phyloP scores from a whole-genome alignment of 139 green algal genomes.

The Picochlorum sp. region DNA sequence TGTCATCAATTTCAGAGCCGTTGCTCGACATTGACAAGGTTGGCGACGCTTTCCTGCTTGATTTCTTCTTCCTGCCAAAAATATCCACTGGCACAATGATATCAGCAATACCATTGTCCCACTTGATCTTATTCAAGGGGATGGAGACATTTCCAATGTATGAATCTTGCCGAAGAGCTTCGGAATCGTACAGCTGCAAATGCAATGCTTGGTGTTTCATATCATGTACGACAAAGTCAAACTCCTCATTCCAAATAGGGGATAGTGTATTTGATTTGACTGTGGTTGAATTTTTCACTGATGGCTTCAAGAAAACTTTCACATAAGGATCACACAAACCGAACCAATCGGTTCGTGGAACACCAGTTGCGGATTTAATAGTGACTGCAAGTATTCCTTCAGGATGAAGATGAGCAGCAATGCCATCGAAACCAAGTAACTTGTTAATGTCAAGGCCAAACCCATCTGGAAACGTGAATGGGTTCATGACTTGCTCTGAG shows the following conservation, averaged over 20 bases:
- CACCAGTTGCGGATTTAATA: conserved; percentile 8
- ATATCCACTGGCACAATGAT: no score
- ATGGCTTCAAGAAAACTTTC: conserved; percentile 20
- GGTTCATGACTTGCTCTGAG: conserved; percentile 8
- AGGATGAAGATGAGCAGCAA: conserved; percentile 3
- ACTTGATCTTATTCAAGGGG: no score
- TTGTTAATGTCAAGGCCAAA: conserved; percentile 9
- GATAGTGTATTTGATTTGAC: conserved; percentile 11
- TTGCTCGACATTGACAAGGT: no score
- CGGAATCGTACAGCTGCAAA: conserved; percentile 14
- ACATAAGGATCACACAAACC: conserved; percentile 12
- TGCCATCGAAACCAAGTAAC: not conserved
- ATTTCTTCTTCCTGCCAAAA: no score
- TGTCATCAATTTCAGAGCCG: no score
- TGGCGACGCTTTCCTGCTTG: no score
- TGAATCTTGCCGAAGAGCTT: no score
- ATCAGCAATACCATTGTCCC: no score
- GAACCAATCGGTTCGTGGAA: conserved; percentile 27
- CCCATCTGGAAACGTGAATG: conserved; percentile 23
- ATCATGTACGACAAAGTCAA: conserved; percentile 27
- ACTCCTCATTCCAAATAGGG: conserved; percentile 22
- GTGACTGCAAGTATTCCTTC: conserved; percentile 21
- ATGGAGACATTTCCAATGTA: no score
- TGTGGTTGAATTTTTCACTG: conserved; percentile 6
- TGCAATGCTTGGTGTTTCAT: conserved; percentile 6